Evolutionary conservation across 805 yeast species (phyloP).

Genomic region (Dipodascus geniculatus): DNA sequence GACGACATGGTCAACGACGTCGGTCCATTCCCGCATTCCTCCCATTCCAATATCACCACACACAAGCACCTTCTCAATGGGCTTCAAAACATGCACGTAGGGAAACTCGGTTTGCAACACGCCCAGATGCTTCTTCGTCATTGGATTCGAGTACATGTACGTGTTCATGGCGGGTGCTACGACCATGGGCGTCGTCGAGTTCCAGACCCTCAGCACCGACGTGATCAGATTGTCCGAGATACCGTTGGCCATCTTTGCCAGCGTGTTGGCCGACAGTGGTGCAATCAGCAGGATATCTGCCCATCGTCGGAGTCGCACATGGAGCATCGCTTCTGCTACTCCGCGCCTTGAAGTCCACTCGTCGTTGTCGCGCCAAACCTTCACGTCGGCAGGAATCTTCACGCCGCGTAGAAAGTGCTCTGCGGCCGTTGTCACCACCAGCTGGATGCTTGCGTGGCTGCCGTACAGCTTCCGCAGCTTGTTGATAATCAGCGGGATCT

Average conservation of each 20-base stretch:
- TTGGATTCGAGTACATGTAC: constrained; percentile 77
- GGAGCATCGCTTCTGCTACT: constrained; percentile 75
- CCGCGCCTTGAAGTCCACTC: constrained; percentile 80
- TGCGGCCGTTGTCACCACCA: constrained; percentile 52
- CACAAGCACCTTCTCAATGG: constrained; percentile 88
- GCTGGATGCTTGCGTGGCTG: constrained; percentile 65
- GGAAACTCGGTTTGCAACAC: constrained; percentile 74
- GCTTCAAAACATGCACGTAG: constrained; percentile 84
- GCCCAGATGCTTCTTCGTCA: constrained; percentile 72
- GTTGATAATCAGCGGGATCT: constrained; percentile 80
- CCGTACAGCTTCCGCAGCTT: constrained; percentile 75
- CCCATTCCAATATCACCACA: constrained; percentile 99
- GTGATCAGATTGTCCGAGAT: constrained; percentile 86
- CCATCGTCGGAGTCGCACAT: constrained; percentile 90
- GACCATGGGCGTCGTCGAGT: constrained; percentile 78
- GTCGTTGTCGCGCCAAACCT: constrained; percentile 85
- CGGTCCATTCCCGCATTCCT: constrained; percentile 96
- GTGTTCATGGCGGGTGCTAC: constrained; percentile 96
- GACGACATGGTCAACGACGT: constrained; percentile 78
- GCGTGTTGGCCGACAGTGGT: constrained; percentile 87
- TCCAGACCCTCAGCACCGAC: constrained; percentile 89
- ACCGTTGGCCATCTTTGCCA: constrained; percentile 82
- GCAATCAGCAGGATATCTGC: constrained; percentile 89
- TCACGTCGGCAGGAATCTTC: constrained; percentile 41
- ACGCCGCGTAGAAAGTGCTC: constrained; percentile 24